A percentile compares a stretch with the other conserved stretches of the same genome.
phyloP scores from a whole-genome alignment of 768 basidiomycete species.

The Boletellus ananiceps region DNA sequence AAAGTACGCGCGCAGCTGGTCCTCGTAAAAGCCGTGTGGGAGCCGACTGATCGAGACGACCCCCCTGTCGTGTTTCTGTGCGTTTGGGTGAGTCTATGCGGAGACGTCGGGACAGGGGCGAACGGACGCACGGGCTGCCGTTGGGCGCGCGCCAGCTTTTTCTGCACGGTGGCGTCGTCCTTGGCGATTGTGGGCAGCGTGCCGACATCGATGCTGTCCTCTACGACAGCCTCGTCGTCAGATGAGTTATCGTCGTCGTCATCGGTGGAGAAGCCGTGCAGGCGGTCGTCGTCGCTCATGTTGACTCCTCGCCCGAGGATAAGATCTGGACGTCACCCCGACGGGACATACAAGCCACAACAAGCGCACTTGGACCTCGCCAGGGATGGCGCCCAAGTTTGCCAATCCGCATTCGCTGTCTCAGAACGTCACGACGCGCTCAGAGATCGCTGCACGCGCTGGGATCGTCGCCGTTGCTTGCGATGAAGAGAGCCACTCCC shows the following conservation, averaged over 20 bases:
- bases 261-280: conserved; percentile 76
- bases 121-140: conserved; percentile 55
- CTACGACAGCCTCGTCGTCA: conserved; percentile 64
- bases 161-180: conserved; percentile 76
- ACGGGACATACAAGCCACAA: conserved; percentile 16
- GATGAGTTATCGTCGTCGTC: conserved; percentile 52
- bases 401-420: conserved; percentile 43
- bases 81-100: background rate
- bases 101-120: too few relatives aligned
- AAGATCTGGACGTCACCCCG: background rate
- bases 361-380: background rate
- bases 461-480: background rate
- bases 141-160: conserved; percentile 56
- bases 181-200: conserved; percentile 85
- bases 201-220: conserved; percentile 59
- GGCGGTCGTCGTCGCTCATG: conserved; percentile 40
- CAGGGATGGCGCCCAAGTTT: conserved; percentile 36
- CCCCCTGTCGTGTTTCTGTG: conserved; percentile 62
- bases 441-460: conserved; percentile 21
- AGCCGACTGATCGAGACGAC: conserved; percentile 87
- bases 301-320: background rate
- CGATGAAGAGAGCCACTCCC: conserved; percentile 9
- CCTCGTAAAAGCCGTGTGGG: conserved; percentile 97
- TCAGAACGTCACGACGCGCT: conserved; percentile 35
- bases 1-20: conserved; percentile 89